Base-by-base conservation (phyloP, 108 stramenopile species). In the Cyclotella sp. region DNA sequence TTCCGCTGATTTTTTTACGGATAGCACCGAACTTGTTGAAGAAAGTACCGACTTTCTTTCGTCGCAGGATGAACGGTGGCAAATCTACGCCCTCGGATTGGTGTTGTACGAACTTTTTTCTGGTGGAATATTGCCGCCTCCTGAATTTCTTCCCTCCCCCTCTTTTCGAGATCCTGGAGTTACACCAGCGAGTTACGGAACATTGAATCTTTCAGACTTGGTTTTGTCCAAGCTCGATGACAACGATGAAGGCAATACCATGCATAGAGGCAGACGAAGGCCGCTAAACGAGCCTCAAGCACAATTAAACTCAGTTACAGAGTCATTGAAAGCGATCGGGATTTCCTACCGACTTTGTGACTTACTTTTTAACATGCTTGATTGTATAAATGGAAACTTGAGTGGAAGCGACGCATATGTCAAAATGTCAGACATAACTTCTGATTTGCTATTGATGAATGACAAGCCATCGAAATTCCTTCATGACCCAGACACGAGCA, bases 371-470 rank as follows among this genome's bases (percentile, higher is more conserved):
- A 68, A 76, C 9, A 68, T 76, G 75, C 15, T 76, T 27, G 75
- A 76, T 49, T 61, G 66, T 26, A 46, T n/a, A 12, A 65, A 60
- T 40, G 45, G 59, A 22, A 44, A 61, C 60, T 46, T 76, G 1
- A 68, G 58, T 26, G 66, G 54, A 22, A 47, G 45, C 39, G 75
- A 76, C 45, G 12, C 66, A 8, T 76, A 68, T 47, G 22, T 41
- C 15, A 22, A 21, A 2, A 68, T 68, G 66, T 26, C 66, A 39
- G 75, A 68, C 49, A 59, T 76, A 18, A 62, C 40, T 15, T 26
- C 13, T 61, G 75, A 76, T 29, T 68, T 76, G 75, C 75, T 61
- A 30, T 65, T 61, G 22, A 76, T 76, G 75, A 9, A 58, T n/a
- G 75, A 76, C n/a, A 68, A 76, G 46, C 75, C 75, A 16, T 15